These are phyloP conservation scores for Coccomyxa subellipsoidea DNA, from an alignment of 163 green algal genomes.

Conservation along the genomic window DNA sequence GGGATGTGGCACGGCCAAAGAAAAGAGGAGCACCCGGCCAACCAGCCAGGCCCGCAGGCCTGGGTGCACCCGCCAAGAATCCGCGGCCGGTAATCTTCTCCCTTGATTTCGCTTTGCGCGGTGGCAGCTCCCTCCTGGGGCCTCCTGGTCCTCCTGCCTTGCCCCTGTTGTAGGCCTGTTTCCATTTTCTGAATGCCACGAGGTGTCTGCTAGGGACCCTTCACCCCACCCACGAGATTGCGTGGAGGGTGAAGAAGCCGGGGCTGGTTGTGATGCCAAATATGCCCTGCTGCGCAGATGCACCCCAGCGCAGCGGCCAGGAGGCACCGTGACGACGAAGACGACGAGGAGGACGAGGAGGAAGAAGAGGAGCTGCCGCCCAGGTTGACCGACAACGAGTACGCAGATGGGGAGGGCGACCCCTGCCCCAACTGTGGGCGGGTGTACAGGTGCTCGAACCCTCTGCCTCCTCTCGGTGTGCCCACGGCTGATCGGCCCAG, in stretches of 20 bases:
- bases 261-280: not conserved
- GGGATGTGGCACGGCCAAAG: not conserved
- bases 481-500: not conserved
- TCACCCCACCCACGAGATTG: not conserved
- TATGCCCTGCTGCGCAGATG: not conserved
- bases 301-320: not conserved
- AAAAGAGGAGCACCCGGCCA: slow-evolving; percentile 7
- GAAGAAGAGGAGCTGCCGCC: slow-evolving; percentile 14
- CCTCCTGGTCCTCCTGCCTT: not conserved
- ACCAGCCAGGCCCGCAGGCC: not conserved
- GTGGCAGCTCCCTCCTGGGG: not conserved
- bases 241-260: not conserved
- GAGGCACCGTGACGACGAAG: slow-evolving; percentile 14
- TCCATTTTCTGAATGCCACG: not conserved
- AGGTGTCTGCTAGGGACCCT: not conserved
- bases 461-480: not conserved
- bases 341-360: slow-evolving; percentile 23
- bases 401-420: slow-evolving; percentile 66
- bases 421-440: slow-evolving; percentile 70
- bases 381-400: slow-evolving; percentile 27
- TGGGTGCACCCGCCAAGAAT: slow-evolving; percentile 2
- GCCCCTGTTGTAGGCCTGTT: not conserved
- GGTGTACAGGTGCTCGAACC: slow-evolving; percentile 51
- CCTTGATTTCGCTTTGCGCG: not conserved
- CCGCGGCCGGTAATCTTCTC: not conserved